A percentile compares a stretch with the other conserved stretches of the same genome.
Conservation (phyloP, 371 early-diverging fungal species). For the Astathelohania contejeani region DNA sequence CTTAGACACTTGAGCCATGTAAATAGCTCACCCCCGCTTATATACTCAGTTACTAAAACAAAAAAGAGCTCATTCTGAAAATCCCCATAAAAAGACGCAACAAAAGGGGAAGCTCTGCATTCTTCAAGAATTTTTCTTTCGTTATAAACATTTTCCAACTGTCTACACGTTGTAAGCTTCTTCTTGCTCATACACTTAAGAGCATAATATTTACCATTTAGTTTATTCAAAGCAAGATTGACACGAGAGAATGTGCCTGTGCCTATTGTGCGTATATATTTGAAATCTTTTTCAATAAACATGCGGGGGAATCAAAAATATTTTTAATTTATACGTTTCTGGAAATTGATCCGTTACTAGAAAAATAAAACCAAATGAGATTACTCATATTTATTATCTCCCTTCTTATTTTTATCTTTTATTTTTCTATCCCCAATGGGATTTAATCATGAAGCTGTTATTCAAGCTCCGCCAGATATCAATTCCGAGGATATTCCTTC, state of each 20-base stretch:
- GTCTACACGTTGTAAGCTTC: slow-evolving; percentile 76
- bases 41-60: slow-evolving; percentile 77
- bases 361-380: too few species aligned
- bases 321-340: too few species aligned
- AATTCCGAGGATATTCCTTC: too few species aligned
- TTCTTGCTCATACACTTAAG: slow-evolving; percentile 83
- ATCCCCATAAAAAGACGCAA: slow-evolving; percentile 73
- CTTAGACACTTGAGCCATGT: slow-evolving; percentile 65
- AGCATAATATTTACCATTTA: slow-evolving; percentile 66
- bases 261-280: slow-evolving; percentile 60
- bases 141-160: slow-evolving; percentile 84
- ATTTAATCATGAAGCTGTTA: too few species aligned
- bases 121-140: slow-evolving; percentile 76
- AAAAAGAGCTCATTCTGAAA: slow-evolving; percentile 67
- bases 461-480: too few species aligned
- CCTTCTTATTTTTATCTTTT: too few species aligned
- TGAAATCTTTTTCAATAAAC: slow-evolving; percentile 54
- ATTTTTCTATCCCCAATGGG: too few species aligned
- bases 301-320: too few species aligned
- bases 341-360: too few species aligned
- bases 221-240: slow-evolving; percentile 62
- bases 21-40: slow-evolving; percentile 81
- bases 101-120: slow-evolving; percentile 70
- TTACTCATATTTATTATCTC: too few species aligned
- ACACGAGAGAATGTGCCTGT: slow-evolving; percentile 96